Percentiles rank a stretch among this genome's conserved stretches.
These are phyloP conservation scores for Globisporangium iwayamae DNA, from an alignment of 352 stramenopile genomes.

Conservation along the genomic window DNA sequence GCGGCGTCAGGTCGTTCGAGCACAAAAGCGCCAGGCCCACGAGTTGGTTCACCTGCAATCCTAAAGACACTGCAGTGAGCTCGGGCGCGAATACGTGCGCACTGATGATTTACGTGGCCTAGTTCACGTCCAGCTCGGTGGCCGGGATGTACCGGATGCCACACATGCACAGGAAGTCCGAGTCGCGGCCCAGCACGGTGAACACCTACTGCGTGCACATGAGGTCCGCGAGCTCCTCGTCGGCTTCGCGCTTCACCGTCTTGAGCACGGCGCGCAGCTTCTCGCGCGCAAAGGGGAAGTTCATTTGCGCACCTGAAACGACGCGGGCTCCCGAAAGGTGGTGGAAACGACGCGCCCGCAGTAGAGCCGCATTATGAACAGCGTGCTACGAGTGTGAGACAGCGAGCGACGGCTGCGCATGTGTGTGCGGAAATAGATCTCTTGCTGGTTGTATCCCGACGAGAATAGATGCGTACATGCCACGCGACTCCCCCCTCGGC, in stretches of 20 bases:
- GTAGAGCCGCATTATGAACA: not conserved
- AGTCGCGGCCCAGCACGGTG: slow-evolving; percentile 79
- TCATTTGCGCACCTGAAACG: not conserved
- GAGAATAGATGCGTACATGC: not conserved
- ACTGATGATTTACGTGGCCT: slow-evolving; percentile 25
- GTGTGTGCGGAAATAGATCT: not conserved
- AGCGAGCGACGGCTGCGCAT: no score
- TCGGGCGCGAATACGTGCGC: slow-evolving; percentile 74
- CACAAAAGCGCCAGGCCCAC: slow-evolving; percentile 84
- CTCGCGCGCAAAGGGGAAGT: slow-evolving; percentile 22
- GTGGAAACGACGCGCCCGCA: not conserved
- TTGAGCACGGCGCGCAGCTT: slow-evolving; percentile 59
- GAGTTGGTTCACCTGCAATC: slow-evolving; percentile 61
- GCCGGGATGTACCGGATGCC: slow-evolving; percentile 83
- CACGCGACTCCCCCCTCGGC: not conserved
- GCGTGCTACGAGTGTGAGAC: not conserved
- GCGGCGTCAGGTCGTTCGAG: slow-evolving; percentile 84
- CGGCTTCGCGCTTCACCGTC: slow-evolving; percentile 61
- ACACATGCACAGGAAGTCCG: slow-evolving; percentile 87
- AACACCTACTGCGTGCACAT: slow-evolving; percentile 49
- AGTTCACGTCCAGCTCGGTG: slow-evolving; percentile 30
- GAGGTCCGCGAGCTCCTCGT: slow-evolving; percentile 68
- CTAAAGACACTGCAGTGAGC: slow-evolving; percentile 53
- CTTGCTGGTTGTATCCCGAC: not conserved
- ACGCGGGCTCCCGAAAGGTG: not conserved